Conservation (phyloP, 768 basidiomycete genomes). For the Lactarius trivialis region DNA sequence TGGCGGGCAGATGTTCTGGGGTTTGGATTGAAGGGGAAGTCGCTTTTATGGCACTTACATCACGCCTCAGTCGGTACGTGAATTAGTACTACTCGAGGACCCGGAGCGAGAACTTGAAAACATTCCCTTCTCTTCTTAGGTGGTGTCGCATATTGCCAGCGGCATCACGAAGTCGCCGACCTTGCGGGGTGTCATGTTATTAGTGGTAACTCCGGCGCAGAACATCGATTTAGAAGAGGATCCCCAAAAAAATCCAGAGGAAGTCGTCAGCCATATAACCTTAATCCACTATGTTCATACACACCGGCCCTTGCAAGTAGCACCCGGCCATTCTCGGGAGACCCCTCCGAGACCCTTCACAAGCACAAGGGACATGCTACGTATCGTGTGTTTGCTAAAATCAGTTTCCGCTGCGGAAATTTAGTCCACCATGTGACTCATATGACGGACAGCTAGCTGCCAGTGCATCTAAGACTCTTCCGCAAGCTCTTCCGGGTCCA, state of each 20-base stretch:
- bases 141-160: not conserved
- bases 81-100: not conserved
- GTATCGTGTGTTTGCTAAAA: not conserved
- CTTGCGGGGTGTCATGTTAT: not conserved
- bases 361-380: not conserved
- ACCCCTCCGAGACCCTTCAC: not conserved
- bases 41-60: not conserved
- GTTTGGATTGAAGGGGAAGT: not conserved
- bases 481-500: not conserved
- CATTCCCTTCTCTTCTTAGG: not conserved
- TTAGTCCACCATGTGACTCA: not conserved
- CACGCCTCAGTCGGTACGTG: not conserved
- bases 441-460: not conserved
- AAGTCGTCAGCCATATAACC: not conserved
- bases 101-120: not conserved
- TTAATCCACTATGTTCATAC: not conserved
- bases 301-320: not conserved
- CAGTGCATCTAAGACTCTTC: not conserved
- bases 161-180: not conserved
- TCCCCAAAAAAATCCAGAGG: not conserved
- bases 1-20: not conserved
- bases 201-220: slow-evolving; percentile 3
- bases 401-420: not conserved
- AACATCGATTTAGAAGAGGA: not conserved
- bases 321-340: not conserved